Conservation (phyloP, 2,329 filamentous ascomycete species). For the Trichoderma brevicompactum region DNA sequence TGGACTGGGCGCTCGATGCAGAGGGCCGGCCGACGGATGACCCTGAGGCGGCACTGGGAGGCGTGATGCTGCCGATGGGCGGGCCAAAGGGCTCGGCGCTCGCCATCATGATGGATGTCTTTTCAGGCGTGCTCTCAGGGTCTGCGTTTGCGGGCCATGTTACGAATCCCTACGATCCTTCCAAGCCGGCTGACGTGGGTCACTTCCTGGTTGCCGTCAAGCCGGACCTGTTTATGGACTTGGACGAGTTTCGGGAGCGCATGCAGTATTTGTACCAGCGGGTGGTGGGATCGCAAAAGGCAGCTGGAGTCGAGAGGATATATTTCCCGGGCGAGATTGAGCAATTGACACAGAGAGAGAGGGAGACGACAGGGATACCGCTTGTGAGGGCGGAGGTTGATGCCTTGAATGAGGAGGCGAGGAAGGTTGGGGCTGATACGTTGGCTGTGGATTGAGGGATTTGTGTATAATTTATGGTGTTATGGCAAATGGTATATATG, state of each 20-base stretch:
- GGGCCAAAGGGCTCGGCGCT: slow-evolving; percentile 80
- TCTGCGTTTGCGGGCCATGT: slow-evolving; percentile 80
- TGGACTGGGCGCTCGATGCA: slow-evolving; percentile 74
- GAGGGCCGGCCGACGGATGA: slow-evolving; percentile 73
- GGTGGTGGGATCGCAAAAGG: slow-evolving; percentile 59
- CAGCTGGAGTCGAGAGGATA: slow-evolving; percentile 60
- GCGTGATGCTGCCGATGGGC: slow-evolving; percentile 85
- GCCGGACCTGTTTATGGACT: slow-evolving; percentile 72
- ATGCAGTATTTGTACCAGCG: slow-evolving; percentile 61
- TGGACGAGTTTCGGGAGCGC: slow-evolving; percentile 69
- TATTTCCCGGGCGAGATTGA: slow-evolving; percentile 68
- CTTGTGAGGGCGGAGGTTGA: slow-evolving; percentile 61
- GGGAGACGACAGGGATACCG: slow-evolving; percentile 61
- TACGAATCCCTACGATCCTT: slow-evolving; percentile 75
- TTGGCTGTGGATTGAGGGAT: slow-evolving; percentile 27
- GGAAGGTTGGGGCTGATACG: slow-evolving; percentile 44
- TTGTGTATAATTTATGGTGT: not conserved
- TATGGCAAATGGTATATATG: not conserved
- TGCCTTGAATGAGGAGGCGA: slow-evolving; percentile 59
- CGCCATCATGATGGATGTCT: slow-evolving; percentile 87
- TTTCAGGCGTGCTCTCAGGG: slow-evolving; percentile 77
- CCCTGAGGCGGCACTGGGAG: slow-evolving; percentile 69
- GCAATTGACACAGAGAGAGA: slow-evolving; percentile 56
- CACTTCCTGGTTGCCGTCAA: slow-evolving; percentile 76
- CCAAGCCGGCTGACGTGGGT: slow-evolving; percentile 69